These are phyloP conservation scores for Chaetoceros tenuissimus DNA, from an alignment of 108 stramenopile genomes.

Conservation along the genomic window DNA sequence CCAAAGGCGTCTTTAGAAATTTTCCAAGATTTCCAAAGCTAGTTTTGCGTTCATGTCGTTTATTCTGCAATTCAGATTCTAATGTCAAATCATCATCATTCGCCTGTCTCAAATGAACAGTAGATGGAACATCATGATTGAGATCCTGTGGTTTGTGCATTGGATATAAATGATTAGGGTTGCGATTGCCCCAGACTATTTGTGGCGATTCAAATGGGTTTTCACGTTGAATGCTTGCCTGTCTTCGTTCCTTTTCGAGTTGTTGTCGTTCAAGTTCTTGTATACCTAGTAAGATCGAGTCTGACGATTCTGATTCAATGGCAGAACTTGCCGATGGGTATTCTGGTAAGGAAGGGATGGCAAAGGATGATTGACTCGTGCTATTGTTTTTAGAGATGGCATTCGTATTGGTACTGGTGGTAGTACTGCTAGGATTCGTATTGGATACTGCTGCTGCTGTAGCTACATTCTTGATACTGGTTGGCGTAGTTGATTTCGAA, in stretches of 20 bases:
- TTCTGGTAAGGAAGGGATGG: too few relatives aligned
- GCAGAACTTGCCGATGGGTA: too few relatives aligned
- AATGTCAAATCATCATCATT: not conserved
- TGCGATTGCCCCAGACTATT: not conserved
- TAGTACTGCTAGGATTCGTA: too few relatives aligned
- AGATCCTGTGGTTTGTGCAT: not conserved
- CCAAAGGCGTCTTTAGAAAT: not conserved
- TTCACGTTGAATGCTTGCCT: not conserved
- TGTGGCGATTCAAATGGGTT: not conserved
- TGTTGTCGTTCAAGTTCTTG: constrained; percentile 42
- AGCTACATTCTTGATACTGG: too few relatives aligned
- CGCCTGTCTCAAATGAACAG: not conserved
- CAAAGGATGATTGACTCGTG: too few relatives aligned
- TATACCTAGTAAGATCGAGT: constrained; percentile 20
- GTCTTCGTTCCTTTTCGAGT: constrained; percentile 15
- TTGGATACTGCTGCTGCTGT: too few relatives aligned
- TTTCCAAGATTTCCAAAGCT: not conserved
- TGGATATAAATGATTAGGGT: too few relatives aligned
- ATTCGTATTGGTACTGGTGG: too few relatives aligned
- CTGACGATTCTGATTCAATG: too few relatives aligned
- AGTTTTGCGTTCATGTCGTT: not conserved
- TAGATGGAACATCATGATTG: not conserved
- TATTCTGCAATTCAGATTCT: not conserved
- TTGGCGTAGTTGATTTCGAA: too few relatives aligned
- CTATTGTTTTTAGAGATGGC: too few relatives aligned